phyloP scores from a whole-genome alignment of 805 yeast genomes.

The Starmerella riodocensis region DNA sequence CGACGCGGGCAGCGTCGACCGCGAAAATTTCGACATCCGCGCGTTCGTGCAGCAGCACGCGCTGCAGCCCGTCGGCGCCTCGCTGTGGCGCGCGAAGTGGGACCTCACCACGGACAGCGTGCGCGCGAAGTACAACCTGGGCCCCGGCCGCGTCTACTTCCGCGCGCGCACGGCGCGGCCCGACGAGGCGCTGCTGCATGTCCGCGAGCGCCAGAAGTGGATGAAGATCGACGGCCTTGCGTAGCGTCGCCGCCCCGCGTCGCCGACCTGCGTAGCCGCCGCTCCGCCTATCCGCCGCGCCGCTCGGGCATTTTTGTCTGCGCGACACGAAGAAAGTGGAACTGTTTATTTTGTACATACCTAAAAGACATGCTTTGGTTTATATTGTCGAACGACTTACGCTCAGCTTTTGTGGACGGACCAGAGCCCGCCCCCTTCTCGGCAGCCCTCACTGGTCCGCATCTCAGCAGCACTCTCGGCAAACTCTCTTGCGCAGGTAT shows the following conservation, averaged over 20 bases:
- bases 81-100: constrained; percentile 75
- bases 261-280: too few relatives aligned
- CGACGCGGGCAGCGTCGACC: constrained; percentile 19
- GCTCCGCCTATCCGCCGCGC: too few relatives aligned
- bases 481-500: too few relatives aligned
- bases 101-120: constrained; percentile 54
- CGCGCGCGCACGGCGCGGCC: constrained; percentile 24
- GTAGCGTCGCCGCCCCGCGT: not conserved
- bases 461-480: too few relatives aligned
- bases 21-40: constrained; percentile 60
- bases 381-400: too few relatives aligned
- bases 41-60: constrained; percentile 41
- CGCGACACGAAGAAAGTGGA: too few relatives aligned
- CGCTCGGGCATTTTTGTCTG: too few relatives aligned
- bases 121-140: constrained; percentile 61
- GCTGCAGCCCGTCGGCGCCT: constrained; percentile 78
- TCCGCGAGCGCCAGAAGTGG: constrained; percentile 22
- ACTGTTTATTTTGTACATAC: too few relatives aligned
- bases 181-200: constrained; percentile 21
- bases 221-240: constrained; percentile 12
- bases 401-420: too few relatives aligned
- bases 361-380: too few relatives aligned
- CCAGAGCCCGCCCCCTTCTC: too few relatives aligned
- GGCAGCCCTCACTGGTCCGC: too few relatives aligned
- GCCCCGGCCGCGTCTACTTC: constrained; percentile 53